Evolutionary conservation across 73 alveolate genomes (phyloP).

Genomic region (Tetrahymena borealis): DNA sequence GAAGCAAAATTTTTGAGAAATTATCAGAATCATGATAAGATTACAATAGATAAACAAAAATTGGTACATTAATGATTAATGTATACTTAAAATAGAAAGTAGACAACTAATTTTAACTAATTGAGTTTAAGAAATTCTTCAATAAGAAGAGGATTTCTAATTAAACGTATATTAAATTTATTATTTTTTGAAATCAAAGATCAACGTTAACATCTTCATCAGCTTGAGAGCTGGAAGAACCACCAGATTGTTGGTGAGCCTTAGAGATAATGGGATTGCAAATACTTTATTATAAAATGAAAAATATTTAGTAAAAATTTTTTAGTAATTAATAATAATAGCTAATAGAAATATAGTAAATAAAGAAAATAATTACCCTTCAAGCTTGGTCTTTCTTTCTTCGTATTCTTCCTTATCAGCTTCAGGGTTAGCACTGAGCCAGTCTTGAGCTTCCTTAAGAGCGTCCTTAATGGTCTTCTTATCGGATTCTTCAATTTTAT

Average conservation of each 20-base stretch:
- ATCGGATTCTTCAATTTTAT: conserved; percentile 42
- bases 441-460: conserved; percentile 51
- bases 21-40: background rate
- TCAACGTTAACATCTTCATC: background rate
- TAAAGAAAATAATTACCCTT: conserved; percentile 8
- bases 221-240: background rate
- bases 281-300: background rate
- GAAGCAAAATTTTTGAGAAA: background rate
- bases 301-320: background rate
- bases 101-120: background rate
- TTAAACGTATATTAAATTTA: background rate
- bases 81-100: background rate
- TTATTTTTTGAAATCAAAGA: background rate
- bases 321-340: background rate
- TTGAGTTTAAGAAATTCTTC: background rate
- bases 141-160: background rate
- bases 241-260: background rate
- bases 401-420: conserved; percentile 40
- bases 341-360: background rate
- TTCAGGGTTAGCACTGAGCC: conserved; percentile 54
- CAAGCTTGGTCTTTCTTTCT: conserved; percentile 28
- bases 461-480: conserved; percentile 52
- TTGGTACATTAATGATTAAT: background rate
- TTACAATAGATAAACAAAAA: background rate
- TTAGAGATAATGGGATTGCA: background rate